A percentile compares a stretch with the other conserved stretches of the same genome.
These are phyloP conservation scores for Solanum virginianum DNA, from an alignment of 257 asterid genomes.

Conservation along the genomic window DNA sequence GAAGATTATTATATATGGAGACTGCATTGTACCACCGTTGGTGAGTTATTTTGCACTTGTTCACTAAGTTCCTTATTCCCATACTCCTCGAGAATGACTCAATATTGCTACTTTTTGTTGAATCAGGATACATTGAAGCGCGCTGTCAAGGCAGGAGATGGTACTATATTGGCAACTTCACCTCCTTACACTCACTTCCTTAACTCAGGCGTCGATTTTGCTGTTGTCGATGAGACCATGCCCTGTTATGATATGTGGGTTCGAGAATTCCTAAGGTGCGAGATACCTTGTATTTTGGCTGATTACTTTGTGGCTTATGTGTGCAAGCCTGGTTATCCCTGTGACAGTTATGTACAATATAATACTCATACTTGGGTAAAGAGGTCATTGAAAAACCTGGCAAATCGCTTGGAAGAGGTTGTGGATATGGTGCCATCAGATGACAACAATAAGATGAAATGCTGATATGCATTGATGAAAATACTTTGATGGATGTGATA, in stretches of 20 bases:
- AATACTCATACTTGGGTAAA: constrained; percentile 70
- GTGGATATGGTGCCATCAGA: constrained; percentile 24
- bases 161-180: constrained; percentile 75
- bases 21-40: constrained; percentile 88
- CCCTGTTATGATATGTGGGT: constrained; percentile 78
- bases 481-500: constrained; percentile 45
- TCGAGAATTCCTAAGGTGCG: constrained; percentile 62
- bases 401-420: constrained; percentile 26
- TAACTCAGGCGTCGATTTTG: constrained; percentile 57
- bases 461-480: constrained; percentile 63
- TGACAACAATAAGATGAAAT: constrained; percentile 28
- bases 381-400: constrained; percentile 38
- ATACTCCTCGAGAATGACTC: background rate
- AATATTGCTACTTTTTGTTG: background rate
- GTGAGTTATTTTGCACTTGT: constrained; percentile 8
- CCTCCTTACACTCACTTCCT: constrained; percentile 84
- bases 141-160: constrained; percentile 81
- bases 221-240: constrained; percentile 65
- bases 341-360: constrained; percentile 73
- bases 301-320: constrained; percentile 88
- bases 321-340: constrained; percentile 81
- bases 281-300: constrained; percentile 67
- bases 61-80: background rate
- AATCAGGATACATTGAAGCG: constrained; percentile 85
- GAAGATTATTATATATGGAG: constrained; percentile 71